Conservation (phyloP, 2,329 filamentous ascomycete genomes). For the Clarireedia sp. region DNA sequence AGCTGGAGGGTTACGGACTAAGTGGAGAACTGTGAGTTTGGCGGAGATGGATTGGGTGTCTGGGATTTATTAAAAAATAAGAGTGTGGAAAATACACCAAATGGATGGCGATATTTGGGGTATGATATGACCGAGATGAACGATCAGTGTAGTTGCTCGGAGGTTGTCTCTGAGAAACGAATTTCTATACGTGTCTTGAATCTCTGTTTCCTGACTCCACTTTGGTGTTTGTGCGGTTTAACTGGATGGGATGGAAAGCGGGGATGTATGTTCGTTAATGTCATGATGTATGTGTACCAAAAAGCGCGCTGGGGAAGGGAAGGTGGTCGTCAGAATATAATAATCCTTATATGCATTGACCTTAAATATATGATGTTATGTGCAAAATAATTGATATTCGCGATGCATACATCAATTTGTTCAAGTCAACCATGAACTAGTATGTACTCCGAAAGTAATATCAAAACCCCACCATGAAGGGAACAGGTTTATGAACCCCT, state of each 20-base stretch:
- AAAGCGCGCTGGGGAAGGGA: neutral
- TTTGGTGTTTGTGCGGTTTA: neutral
- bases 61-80: neutral
- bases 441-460: no score
- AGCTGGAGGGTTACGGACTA: slow-evolving; percentile 53
- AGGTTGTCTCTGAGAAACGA: neutral
- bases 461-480: no score
- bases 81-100: neutral
- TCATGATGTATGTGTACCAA: neutral
- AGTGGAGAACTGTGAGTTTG: neutral
- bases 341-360: neutral
- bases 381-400: neutral
- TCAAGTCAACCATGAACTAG: no score
- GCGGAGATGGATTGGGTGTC: neutral
- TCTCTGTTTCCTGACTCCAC: neutral
- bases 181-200: neutral
- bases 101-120: neutral
- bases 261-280: neutral
- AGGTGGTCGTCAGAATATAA: neutral
- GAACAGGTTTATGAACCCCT: no score
- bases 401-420: no score
- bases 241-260: neutral
- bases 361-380: neutral
- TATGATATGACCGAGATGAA: neutral
- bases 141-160: neutral